A percentile compares a stretch with the other conserved stretches of the same genome.
Evolutionary conservation across 441 rosid genomes (phyloP).

Genomic region (Erodium trifolium): DNA sequence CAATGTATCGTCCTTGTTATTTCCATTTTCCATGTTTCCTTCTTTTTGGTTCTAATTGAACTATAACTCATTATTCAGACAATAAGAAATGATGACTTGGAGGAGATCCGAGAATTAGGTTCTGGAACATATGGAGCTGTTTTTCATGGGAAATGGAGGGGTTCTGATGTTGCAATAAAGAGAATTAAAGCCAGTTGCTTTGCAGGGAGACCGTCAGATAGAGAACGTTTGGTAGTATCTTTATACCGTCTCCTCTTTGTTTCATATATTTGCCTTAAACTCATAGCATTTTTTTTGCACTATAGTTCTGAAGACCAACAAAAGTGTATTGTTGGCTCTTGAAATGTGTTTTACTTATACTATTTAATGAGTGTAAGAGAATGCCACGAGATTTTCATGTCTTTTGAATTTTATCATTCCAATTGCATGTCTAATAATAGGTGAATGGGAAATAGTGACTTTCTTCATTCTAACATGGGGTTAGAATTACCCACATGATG

Average conservation of each 20-base stretch:
- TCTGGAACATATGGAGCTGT: constrained; percentile 15
- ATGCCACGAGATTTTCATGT: not conserved
- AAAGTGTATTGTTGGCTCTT: not conserved
- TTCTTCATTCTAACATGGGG: not conserved
- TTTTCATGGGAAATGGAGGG: no score
- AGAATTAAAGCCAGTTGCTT: no score
- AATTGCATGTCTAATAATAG: not conserved
- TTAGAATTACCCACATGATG: not conserved
- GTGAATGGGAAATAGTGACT: not conserved
- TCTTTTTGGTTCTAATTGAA: constrained; percentile 1
- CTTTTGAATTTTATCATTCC: not conserved
- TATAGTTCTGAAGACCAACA: no score
- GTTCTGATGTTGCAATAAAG: no score
- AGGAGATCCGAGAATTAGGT: constrained; percentile 83
- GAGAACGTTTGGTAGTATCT: constrained; percentile 75
- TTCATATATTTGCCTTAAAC: not conserved
- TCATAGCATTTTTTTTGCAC: not conserved
- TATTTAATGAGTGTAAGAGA: not conserved
- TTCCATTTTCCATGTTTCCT: constrained; percentile 3
- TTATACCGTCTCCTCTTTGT: constrained; percentile 17
- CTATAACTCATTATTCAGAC: constrained; percentile 39
- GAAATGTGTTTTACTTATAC: not conserved
- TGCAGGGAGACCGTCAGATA: constrained; percentile 82
- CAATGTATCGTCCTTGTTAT: constrained; percentile 5
- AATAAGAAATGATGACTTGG: constrained; percentile 78